phyloP scores from a whole-genome alignment of 805 yeast genomes.

The Suhomyces canberraensis region DNA sequence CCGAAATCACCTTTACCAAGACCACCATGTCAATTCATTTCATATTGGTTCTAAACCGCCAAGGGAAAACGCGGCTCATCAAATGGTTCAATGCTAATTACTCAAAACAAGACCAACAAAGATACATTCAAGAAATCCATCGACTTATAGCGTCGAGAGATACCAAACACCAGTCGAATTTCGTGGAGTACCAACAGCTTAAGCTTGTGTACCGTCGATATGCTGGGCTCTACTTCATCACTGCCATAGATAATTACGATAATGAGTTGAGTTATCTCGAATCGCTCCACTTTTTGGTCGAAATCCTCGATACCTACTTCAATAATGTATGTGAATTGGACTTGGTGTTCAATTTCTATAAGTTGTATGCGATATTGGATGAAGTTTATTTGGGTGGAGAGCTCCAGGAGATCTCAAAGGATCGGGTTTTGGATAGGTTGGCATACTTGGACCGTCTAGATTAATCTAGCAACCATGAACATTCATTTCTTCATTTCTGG shows the following conservation, averaged over 20 bases:
- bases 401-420: slow-evolving; percentile 78
- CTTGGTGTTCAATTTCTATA: slow-evolving; percentile 86
- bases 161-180: slow-evolving; percentile 77
- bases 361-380: slow-evolving; percentile 76
- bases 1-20: too few species aligned
- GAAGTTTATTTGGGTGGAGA: slow-evolving; percentile 91
- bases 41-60: slow-evolving; percentile 80
- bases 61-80: slow-evolving; percentile 85
- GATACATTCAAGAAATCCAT: slow-evolving; percentile 63
- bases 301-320: slow-evolving; percentile 79
- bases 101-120: slow-evolving; percentile 28
- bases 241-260: slow-evolving; percentile 74
- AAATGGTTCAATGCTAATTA: slow-evolving; percentile 60
- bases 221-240: slow-evolving; percentile 88
- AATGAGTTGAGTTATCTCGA: slow-evolving; percentile 83
- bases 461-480: too few species aligned
- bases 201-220: slow-evolving; percentile 84
- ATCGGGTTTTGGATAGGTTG: slow-evolving; percentile 60
- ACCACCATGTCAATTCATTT: slow-evolving; percentile 75
- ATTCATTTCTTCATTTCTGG: too few species aligned
- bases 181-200: slow-evolving; percentile 56
- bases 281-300: slow-evolving; percentile 83
- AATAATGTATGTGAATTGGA: slow-evolving; percentile 93
- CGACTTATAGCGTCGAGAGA: slow-evolving; percentile 78
- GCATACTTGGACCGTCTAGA: slow-evolving; percentile 62